Percentiles rank a stretch among this genome's conserved stretches.
These are phyloP conservation scores for Logfia minima DNA, from an alignment of 129 eudicot genomes.

Conservation along the genomic window DNA sequence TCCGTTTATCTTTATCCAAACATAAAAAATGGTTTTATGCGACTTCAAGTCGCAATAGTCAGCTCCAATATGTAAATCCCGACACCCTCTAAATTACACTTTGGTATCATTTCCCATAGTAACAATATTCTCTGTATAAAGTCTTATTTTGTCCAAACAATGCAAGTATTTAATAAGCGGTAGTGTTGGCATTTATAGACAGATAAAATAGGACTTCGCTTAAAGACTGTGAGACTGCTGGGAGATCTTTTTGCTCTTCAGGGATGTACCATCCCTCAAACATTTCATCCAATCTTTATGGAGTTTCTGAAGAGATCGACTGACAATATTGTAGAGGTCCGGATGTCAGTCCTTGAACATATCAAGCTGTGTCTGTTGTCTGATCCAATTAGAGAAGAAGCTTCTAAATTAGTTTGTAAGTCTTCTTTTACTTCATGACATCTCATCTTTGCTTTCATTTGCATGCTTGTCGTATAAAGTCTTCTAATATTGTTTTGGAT, in stretches of 20 bases:
- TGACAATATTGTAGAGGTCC: constrained; percentile 73
- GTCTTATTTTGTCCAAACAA: not conserved
- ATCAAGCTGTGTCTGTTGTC: constrained; percentile 69
- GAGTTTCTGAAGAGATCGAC: constrained; percentile 83
- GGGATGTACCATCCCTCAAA: constrained; percentile 53
- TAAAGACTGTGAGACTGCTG: constrained; percentile 69
- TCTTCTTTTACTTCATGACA: constrained; percentile 8
- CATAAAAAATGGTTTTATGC: not conserved
- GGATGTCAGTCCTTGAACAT: constrained; percentile 74
- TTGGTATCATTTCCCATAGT: not conserved
- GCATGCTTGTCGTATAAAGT: not conserved
- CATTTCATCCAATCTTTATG: constrained; percentile 66
- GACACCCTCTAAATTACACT: constrained; percentile 13
- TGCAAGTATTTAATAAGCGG: not conserved
- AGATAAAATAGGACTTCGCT: constrained; percentile 66
- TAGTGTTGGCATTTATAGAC: constrained; percentile 48
- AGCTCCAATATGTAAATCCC: not conserved
- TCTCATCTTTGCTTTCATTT: constrained; percentile 13
- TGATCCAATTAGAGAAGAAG: constrained; percentile 68
- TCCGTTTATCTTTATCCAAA: constrained; percentile 9
- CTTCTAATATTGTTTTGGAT: constrained; percentile 15
- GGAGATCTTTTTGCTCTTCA: constrained; percentile 88
- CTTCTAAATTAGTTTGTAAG: constrained; percentile 79
- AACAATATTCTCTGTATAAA: not conserved
- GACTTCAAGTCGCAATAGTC: not conserved